phyloP scores from a whole-genome alignment of 1,284 basidiomycete species.

The Ceratobasidium sp. region DNA sequence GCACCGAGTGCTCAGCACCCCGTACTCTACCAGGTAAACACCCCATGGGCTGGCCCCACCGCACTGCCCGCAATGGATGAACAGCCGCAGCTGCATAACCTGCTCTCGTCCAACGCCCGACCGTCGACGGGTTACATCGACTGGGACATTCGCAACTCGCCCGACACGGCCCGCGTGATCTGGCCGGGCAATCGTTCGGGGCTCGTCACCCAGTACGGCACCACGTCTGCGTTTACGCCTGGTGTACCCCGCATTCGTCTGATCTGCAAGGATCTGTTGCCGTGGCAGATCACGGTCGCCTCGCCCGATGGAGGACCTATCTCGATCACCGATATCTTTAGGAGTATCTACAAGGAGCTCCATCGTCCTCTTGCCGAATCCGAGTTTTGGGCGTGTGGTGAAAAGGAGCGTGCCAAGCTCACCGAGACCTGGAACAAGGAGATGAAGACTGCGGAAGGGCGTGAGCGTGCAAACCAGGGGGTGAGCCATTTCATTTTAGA shows the following conservation, averaged over 20 bases:
- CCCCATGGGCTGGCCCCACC: slow-evolving; percentile 21
- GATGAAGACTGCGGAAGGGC: background rate
- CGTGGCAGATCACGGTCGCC: slow-evolving; percentile 29
- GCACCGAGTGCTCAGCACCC: background rate
- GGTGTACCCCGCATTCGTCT: slow-evolving; percentile 25
- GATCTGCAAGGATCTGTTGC: slow-evolving; percentile 30
- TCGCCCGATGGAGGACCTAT: slow-evolving; percentile 21
- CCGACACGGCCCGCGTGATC: slow-evolving; percentile 17
- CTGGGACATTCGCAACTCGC: slow-evolving; percentile 27
- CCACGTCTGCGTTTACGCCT: slow-evolving; percentile 14
- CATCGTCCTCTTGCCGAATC: slow-evolving; percentile 28
- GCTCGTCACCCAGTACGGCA: slow-evolving; percentile 6
- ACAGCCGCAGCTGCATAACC: slow-evolving; percentile 18
- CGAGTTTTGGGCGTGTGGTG: slow-evolving; percentile 26
- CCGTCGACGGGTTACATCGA: slow-evolving; percentile 8
- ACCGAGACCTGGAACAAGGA: slow-evolving; percentile 31
- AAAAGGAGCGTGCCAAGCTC: slow-evolving; percentile 22
- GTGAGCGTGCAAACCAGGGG: slow-evolving; percentile 3
- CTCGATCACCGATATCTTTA: slow-evolving; percentile 28
- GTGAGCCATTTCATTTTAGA: background rate
- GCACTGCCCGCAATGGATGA: slow-evolving; percentile 16
- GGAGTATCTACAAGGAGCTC: slow-evolving; percentile 17
- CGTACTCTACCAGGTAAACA: slow-evolving; percentile 2
- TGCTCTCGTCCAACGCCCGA: slow-evolving; percentile 6
- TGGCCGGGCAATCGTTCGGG: slow-evolving; percentile 6